Evolutionary conservation across 1,284 basidiomycete species (phyloP).

Genomic region (Gymnopus androsaceus): DNA sequence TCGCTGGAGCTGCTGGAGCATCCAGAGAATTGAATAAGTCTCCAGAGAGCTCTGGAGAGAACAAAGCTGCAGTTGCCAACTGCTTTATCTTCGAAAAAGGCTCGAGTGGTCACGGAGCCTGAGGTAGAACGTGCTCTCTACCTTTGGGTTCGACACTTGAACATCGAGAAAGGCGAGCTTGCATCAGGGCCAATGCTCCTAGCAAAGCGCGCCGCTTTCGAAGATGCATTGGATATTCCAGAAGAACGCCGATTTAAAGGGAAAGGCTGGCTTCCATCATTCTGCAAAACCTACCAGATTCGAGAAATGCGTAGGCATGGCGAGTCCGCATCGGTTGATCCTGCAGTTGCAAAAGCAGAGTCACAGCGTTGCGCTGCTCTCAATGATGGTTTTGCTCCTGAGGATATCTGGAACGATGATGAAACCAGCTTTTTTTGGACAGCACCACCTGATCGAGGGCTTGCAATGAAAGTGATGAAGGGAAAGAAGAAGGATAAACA

Average conservation of each 20-base stretch:
- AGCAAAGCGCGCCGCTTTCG: conserved; percentile 22
- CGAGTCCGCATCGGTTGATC: conserved; percentile 38
- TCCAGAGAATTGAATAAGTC: too few species aligned
- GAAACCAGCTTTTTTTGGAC: conserved; percentile 35
- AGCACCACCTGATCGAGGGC: conserved; percentile 32
- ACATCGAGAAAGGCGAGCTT: conserved; percentile 20
- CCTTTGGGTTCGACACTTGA: conserved; percentile 29
- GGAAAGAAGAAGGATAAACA: conserved; percentile 35
- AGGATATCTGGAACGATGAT: conserved; percentile 37
- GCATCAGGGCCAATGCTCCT: conserved; percentile 10
- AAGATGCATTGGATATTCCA: conserved; percentile 28
- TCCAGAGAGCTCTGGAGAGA: too few species aligned
- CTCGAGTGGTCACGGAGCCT: conserved; percentile 27
- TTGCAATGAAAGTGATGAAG: conserved; percentile 28
- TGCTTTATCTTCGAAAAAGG: conserved; percentile 25
- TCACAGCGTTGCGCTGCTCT: background rate
- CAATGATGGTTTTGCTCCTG: conserved; percentile 20
- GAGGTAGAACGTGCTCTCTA: conserved; percentile 27
- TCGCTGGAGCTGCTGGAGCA: too few species aligned
- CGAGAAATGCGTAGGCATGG: conserved; percentile 34
- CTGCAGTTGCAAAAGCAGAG: conserved; percentile 27
- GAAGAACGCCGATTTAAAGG: conserved; percentile 26
- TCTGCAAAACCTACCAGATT: conserved; percentile 32
- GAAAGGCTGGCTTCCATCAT: conserved; percentile 31
- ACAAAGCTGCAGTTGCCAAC: too few species aligned